phyloP scores from a whole-genome alignment of 352 stramenopile species.

The Pilasporangium apinafurcum region DNA sequence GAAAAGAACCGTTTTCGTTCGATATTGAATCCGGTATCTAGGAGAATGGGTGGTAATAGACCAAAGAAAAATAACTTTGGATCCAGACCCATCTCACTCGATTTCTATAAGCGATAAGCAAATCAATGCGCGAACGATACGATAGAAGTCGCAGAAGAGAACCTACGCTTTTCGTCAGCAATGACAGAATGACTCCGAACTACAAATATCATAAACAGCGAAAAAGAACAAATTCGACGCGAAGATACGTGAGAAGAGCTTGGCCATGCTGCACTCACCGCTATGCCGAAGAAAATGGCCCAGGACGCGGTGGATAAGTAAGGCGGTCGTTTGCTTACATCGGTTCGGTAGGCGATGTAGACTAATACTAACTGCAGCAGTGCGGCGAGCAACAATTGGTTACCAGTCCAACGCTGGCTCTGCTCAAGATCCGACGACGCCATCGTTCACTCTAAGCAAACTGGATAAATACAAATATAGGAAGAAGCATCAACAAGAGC shows the following conservation, averaged over 20 bases:
- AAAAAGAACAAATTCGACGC: not conserved
- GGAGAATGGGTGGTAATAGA: constrained; percentile 54
- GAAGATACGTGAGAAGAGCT: no score
- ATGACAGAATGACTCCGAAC: constrained; percentile 30
- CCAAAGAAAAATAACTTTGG: constrained; percentile 64
- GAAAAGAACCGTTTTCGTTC: constrained; percentile 55
- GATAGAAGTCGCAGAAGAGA: not conserved
- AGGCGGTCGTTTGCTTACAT: constrained; percentile 21
- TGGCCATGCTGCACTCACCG: no score
- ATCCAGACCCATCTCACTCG: constrained; percentile 36
- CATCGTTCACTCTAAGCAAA: no score
- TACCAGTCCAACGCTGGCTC: constrained; percentile 33
- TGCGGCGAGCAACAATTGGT: constrained; percentile 37
- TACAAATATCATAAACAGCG: no score
- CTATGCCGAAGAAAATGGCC: constrained; percentile 47
- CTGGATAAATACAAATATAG: no score
- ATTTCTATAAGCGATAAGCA: constrained; percentile 13
- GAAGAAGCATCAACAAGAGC: no score
- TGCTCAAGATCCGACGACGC: no score
- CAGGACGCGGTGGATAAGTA: constrained; percentile 53
- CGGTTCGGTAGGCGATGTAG: constrained; percentile 50
- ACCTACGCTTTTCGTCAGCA: constrained; percentile 33
- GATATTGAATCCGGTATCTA: constrained; percentile 58
- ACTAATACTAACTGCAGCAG: constrained; percentile 44
- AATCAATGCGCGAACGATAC: not conserved